Conservation (phyloP, 106 monocot genomes). For the Ottelia alismoides region DNA sequence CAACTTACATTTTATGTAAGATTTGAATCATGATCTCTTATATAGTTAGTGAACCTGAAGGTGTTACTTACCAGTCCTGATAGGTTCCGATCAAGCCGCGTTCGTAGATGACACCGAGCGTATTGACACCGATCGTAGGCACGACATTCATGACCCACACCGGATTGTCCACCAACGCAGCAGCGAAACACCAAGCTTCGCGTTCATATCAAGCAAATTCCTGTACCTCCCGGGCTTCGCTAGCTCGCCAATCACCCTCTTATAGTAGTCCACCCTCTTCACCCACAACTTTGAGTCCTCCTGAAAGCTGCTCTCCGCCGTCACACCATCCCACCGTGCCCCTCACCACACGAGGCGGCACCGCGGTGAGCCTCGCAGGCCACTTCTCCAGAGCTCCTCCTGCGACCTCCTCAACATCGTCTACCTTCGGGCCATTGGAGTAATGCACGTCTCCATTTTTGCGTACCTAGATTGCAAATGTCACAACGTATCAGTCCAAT, state of each 20-base stretch:
- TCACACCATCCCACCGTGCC: conserved; percentile 13
- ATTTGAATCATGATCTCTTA: not conserved
- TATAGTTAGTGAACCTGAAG: not conserved
- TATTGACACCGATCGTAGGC: conserved; percentile 21
- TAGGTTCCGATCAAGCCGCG: conserved; percentile 56
- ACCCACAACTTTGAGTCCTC: conserved; percentile 36
- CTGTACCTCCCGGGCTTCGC: conserved; percentile 25
- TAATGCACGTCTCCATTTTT: conserved; percentile 33
- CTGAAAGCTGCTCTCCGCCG: conserved; percentile 16
- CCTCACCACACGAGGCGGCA: conserved; percentile 31
- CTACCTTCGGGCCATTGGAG: conserved; percentile 26
- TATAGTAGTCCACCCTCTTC: conserved; percentile 33
- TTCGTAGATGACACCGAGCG: conserved; percentile 51
- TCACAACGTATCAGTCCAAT: no score
- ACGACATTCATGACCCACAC: conserved; percentile 67
- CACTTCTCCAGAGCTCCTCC: conserved; percentile 39
- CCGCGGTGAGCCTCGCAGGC: conserved; percentile 36
- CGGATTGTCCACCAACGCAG: conserved; percentile 29
- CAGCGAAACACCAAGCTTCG: conserved; percentile 33
- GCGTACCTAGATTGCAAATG: conserved; percentile 21
- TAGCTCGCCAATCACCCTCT: conserved; percentile 8
- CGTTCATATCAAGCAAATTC: conserved; percentile 57
- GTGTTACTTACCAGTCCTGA: conserved; percentile 31
- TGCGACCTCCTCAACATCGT: conserved; percentile 7
- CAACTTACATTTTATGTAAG: not conserved